Conservation (phyloP, 306 rosid genomes). For the Citrullus colocynthis region DNA sequence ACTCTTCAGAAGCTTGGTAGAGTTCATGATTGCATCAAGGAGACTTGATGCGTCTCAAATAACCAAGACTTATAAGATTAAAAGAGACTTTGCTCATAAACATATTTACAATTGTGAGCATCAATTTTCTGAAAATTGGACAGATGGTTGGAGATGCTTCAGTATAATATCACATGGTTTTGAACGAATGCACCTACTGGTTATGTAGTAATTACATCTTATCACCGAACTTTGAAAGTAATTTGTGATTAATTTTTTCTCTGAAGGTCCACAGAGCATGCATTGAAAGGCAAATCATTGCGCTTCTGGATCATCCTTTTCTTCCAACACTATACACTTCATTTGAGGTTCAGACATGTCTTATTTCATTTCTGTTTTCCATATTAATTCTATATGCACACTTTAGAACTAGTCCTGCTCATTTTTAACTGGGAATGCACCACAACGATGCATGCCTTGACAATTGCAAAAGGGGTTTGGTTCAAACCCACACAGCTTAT, state of each 20-base stretch:
- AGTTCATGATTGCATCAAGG: background rate
- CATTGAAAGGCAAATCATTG: conserved; percentile 81
- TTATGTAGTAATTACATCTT: background rate
- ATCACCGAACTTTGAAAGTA: background rate
- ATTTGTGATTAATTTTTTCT: conserved; percentile 15
- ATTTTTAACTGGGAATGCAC: background rate
- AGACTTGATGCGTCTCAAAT: background rate
- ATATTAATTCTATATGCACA: background rate
- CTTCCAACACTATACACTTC: conserved; percentile 87
- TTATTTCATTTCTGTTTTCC: background rate
- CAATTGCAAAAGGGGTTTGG: background rate
- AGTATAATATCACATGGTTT: background rate
- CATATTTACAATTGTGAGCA: background rate
- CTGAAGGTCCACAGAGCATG: conserved; percentile 95
- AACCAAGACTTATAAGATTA: background rate
- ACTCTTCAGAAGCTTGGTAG: background rate
- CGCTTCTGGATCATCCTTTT: conserved; percentile 91
- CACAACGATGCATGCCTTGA: background rate
- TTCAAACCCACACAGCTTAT: background rate
- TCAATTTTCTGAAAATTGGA: conserved; percentile 1
- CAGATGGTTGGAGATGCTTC: background rate
- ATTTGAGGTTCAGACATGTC: conserved; percentile 49
- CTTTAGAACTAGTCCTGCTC: background rate
- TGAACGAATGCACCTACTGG: background rate
- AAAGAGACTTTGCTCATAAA: background rate